A percentile compares a stretch with the other conserved stretches of the same genome.
Conservation (phyloP, 108 stramenopile species). For the Cyclotella cryptica region DNA sequence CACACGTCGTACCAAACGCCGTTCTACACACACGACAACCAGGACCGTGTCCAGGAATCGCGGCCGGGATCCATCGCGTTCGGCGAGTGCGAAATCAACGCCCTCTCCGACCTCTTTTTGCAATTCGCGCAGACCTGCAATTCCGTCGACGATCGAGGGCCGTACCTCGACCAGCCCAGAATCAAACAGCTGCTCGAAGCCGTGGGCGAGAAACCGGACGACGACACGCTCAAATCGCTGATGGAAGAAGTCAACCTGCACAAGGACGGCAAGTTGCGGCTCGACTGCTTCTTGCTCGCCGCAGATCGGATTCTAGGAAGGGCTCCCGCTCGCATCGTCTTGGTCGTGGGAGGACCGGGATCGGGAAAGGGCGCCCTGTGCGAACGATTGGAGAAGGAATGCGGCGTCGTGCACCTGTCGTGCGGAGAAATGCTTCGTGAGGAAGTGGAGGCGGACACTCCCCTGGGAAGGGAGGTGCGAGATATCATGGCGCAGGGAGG, state of each 20-base stretch:
- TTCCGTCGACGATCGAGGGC: constrained; percentile 22
- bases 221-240: constrained; percentile 54
- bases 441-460: constrained; percentile 84
- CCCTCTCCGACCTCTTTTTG: constrained; percentile 71
- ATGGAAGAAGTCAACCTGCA: constrained; percentile 63
- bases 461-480: constrained; percentile 81
- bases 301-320: constrained; percentile 64
- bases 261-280: constrained; percentile 60
- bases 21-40: constrained; percentile 7
- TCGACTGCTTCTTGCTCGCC: constrained; percentile 65
- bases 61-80: constrained; percentile 67
- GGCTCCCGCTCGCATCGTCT: constrained; percentile 78
- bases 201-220: constrained; percentile 68
- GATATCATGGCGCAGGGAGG: constrained; percentile 88
- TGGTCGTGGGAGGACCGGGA: constrained; percentile 96
- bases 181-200: constrained; percentile 52
- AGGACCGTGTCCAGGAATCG: background rate
- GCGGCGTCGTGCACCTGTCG: constrained; percentile 90
- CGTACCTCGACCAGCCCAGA: constrained; percentile 51
- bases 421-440: constrained; percentile 94
- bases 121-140: constrained; percentile 53
- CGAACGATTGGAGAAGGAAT: constrained; percentile 67
- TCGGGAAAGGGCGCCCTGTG: constrained; percentile 94
- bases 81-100: constrained; percentile 69
- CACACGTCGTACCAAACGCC: constrained; percentile 14